Evolutionary conservation across 2,329 filamentous ascomycete genomes (phyloP).

Genomic region (Drechslerella dactyloides): DNA sequence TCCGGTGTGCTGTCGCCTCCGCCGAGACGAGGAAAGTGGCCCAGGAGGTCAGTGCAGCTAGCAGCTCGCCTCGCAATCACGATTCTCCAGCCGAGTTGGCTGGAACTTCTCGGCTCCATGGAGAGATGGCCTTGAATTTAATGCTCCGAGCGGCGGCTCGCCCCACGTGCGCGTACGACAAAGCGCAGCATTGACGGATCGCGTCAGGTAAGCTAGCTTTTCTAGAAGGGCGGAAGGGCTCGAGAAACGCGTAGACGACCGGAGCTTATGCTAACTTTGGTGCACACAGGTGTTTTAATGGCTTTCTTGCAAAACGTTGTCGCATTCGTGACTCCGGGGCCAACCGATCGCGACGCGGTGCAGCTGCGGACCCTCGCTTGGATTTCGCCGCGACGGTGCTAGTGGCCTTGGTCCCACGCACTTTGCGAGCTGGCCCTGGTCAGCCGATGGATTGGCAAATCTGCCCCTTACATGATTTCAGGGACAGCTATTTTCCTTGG

Average conservation of each 20-base stretch:
- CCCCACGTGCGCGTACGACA: background rate
- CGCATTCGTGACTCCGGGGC: background rate
- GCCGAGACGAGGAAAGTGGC: constrained; percentile 1
- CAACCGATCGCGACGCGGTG: background rate
- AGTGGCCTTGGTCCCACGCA: background rate
- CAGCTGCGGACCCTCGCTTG: constrained; percentile 2
- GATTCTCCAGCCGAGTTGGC: no score
- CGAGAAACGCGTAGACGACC: constrained; percentile 7
- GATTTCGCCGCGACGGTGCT: background rate
- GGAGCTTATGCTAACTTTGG: constrained; percentile 4
- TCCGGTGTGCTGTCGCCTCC: background rate
- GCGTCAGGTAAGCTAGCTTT: background rate
- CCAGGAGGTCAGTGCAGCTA: background rate
- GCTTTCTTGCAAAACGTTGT: no score
- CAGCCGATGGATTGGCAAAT: constrained; percentile 23
- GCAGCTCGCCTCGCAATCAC: background rate
- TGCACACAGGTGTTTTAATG: no score
- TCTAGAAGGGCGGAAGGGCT: background rate
- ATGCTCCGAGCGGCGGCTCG: background rate
- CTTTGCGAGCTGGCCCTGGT: background rate
- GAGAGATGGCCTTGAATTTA: no score
- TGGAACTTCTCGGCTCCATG: no score
- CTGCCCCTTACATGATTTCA: constrained; percentile 51
- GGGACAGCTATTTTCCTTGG: constrained; percentile 40
- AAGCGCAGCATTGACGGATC: background rate